Base-by-base conservation (phyloP, 768 basidiomycete species). In the Tephrocybe sp. region DNA sequence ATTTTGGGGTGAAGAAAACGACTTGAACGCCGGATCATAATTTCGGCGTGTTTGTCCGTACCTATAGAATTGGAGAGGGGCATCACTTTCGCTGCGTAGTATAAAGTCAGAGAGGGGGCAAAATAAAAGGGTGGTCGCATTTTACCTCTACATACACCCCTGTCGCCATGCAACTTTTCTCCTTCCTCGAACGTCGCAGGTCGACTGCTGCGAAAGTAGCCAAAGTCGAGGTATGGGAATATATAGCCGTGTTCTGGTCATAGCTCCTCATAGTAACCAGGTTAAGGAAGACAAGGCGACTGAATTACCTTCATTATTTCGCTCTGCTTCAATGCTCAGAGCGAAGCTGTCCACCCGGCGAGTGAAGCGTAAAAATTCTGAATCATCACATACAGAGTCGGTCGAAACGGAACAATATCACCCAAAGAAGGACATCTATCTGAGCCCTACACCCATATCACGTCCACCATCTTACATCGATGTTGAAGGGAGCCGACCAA, bases 101-200 rank as follows among this genome's bases (percentile, higher is more conserved):
- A 5, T 29, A 29, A 51, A 51, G 41, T 7, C 24, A n/a, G 6
- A 22, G 36, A 9, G 5, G 11, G 21, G n/a, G 24, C 22, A 22
- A 36, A 16, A 23, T 42, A 23, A 11, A 6, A 13, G 19, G 19
- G 16, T 27, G 29, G 29, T 34, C 15, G 13, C 33, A 7, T n/a
- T 6, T 18, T 10, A 36, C 30, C 24, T 37, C 30, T 33, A 40
- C n/a, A 22, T 4, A 31, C 24, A n/a, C 11, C n/a, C 11, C n/a
- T 40, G 3, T 22, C 45, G 39, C 13, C 27, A 50, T 53, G 49
- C 55, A 50, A 3, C 21, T 53, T 41, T 44, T 50, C 12, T 41
- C 55, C 18, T 53, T 53, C 19, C 27, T 57, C 15, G 48, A 50
- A 12, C 55, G 55, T 23, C 47, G 45, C 38, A 30, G 38, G 42